Base-by-base conservation (phyloP, 2,329 filamentous ascomycete species). In the Bipolaris zeicola region DNA sequence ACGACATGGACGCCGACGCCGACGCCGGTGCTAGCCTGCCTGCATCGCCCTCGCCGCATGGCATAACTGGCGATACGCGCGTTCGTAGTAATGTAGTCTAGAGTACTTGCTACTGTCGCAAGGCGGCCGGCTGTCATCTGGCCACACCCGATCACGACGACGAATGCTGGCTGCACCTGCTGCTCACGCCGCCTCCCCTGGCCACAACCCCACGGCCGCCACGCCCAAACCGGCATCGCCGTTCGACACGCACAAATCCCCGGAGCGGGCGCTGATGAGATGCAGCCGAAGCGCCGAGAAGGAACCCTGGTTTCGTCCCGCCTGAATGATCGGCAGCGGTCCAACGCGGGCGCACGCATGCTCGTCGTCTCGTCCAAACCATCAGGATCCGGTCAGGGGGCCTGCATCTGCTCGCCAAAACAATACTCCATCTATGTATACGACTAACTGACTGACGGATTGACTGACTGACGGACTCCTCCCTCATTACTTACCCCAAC, bases 221-320 rank as follows among this genome's bases (percentile, higher is more conserved):
- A 69, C 53, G 55, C 72, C 58, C 36, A 51, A 71, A 64, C 36
- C 57, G 67, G 72, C 59, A 73, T 67, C 59, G 64, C 69, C 67
- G 69, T 73, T 73, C 64, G 69, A 74, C 66, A 68, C 67, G 63
- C 63, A 72, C 64, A 73, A 73, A 69, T 75, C 69, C 67, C 72
- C 71, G 66, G 58, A 36, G 60, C 58, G 59, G 70, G 67, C 38
- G 20, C 71, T 69, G 66, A 62, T 65, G 63, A 64, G 65, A 67
- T 68, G 68, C 69, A 72, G 68, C 70, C 71, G 69, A 73, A 65
- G 70, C 70, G 66, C 69, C 70, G 70, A 72, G 41, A 37, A 26
- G 22, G 48, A 61, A 68, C 63, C 71, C 70, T 71, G 64, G 66
- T 58, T 62, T 64, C 67, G 63, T 73, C 69, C 70, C 70, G 71